phyloP scores from a whole-genome alignment of 2,329 filamentous ascomycete genomes.

The Myotisia sp. region DNA sequence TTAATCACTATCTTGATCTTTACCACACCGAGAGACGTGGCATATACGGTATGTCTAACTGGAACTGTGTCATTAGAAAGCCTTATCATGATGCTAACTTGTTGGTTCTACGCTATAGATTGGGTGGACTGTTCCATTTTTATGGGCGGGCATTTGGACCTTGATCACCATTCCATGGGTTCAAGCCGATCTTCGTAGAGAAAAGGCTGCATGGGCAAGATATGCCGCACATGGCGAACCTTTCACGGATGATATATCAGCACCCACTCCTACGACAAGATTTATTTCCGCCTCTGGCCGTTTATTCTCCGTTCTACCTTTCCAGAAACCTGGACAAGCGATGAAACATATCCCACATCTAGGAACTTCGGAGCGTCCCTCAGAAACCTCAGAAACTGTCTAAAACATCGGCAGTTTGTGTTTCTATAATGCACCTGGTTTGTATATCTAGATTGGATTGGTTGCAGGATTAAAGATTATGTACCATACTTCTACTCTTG shows the following conservation, averaged over 20 bases:
- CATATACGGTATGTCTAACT: slow-evolving; percentile 30
- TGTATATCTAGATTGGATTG: no score
- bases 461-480: no score
- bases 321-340: slow-evolving; percentile 10
- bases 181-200: slow-evolving; percentile 30
- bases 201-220: slow-evolving; percentile 30
- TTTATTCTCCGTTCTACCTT: slow-evolving; percentile 10
- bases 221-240: slow-evolving; percentile 24
- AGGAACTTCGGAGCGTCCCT: no score
- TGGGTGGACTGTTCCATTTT: slow-evolving; percentile 32
- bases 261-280: slow-evolving; percentile 24
- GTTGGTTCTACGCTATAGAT: slow-evolving; percentile 14
- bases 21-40: slow-evolving; percentile 34
- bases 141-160: slow-evolving; percentile 31
- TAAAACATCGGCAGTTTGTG: no score
- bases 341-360: no score
- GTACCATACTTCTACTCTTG: no score
- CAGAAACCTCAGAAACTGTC: no score
- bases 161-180: slow-evolving; percentile 35
- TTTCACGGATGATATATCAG: slow-evolving; percentile 26
- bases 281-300: slow-evolving; percentile 19
- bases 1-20: slow-evolving; percentile 37
- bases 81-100: background rate
- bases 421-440: no score
- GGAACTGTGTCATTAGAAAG: slow-evolving; percentile 6